These are phyloP conservation scores for Anaeromyces robustus DNA, from an alignment of 192 early-diverging fungal species.

Conservation along the genomic window DNA sequence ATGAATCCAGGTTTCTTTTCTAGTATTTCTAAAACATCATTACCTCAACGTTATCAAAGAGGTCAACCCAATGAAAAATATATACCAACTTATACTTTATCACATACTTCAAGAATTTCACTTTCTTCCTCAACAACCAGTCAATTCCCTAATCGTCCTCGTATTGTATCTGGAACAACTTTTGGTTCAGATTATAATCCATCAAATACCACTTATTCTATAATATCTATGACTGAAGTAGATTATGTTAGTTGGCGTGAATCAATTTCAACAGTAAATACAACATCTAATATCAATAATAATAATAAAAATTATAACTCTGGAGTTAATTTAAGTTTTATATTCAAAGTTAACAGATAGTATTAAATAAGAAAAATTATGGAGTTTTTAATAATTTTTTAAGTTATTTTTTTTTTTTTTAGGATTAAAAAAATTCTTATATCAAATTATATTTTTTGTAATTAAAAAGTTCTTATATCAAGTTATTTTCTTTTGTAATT, in stretches of 20 bases:
- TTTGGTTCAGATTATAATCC: not conserved
- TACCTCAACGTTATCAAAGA: not conserved
- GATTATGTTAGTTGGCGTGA: not conserved
- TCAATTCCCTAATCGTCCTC: not conserved
- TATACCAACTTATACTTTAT: not conserved
- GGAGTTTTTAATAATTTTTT: too few species aligned
- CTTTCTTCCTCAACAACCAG: not conserved
- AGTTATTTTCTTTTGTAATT: too few species aligned
- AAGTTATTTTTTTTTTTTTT: too few species aligned
- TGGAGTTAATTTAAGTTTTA: too few species aligned
- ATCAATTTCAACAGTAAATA: not conserved
- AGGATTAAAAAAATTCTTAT: too few species aligned
- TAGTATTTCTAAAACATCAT: not conserved
- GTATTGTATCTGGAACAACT: not conserved
- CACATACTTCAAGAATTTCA: not conserved
- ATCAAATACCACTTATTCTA: not conserved
- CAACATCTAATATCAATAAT: too few species aligned
- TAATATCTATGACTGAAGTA: not conserved
- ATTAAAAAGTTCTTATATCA: too few species aligned
- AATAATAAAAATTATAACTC: too few species aligned
- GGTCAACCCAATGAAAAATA: not conserved
- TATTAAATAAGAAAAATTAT: too few species aligned
- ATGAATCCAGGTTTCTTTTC: not conserved
- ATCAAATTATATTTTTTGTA: too few species aligned
- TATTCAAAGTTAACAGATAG: too few species aligned